Conservation (phyloP, 1,139 yeast species). For the Magnusiomyces ingens region DNA sequence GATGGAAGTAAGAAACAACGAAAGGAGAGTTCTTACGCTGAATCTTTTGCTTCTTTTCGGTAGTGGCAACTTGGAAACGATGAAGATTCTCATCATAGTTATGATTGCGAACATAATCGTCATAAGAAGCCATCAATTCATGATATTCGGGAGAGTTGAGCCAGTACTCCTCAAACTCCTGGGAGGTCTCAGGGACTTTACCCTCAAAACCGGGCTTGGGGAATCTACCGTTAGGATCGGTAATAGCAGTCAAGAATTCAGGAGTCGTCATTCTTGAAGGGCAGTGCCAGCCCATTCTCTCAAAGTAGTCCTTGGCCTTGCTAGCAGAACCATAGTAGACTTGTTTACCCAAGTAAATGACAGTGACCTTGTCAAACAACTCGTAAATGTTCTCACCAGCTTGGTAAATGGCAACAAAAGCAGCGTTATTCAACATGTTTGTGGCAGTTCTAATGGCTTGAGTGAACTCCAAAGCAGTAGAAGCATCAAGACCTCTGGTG, state of each 20-base stretch:
- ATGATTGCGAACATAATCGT: constrained; percentile 36
- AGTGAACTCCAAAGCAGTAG: constrained; percentile 64
- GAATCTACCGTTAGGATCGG: constrained; percentile 48
- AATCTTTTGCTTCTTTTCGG: constrained; percentile 41
- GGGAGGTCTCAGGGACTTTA: constrained; percentile 50
- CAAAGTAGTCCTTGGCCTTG: constrained; percentile 48
- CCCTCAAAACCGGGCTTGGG: constrained; percentile 44
- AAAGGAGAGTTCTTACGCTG: constrained; percentile 42
- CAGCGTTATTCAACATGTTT: constrained; percentile 47
- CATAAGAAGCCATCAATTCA: constrained; percentile 37
- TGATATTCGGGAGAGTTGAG: constrained; percentile 44
- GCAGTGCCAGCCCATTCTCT: constrained; percentile 53
- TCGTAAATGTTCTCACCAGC: constrained; percentile 62
- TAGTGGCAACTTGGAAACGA: constrained; percentile 35
- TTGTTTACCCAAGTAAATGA: constrained; percentile 53
- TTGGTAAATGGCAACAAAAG: constrained; percentile 54
- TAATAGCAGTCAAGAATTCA: constrained; percentile 62
- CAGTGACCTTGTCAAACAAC: constrained; percentile 57
- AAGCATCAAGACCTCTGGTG: constrained; percentile 72
- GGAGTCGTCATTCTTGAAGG: constrained; percentile 61
- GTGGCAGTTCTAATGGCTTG: constrained; percentile 58
- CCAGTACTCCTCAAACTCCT: constrained; percentile 54
- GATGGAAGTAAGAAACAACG: constrained; percentile 42
- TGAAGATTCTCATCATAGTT: constrained; percentile 39
- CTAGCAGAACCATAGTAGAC: constrained; percentile 52